These are phyloP conservation scores for Blastobotrys terrestris DNA, from an alignment of 805 yeast species.

Conservation along the genomic window DNA sequence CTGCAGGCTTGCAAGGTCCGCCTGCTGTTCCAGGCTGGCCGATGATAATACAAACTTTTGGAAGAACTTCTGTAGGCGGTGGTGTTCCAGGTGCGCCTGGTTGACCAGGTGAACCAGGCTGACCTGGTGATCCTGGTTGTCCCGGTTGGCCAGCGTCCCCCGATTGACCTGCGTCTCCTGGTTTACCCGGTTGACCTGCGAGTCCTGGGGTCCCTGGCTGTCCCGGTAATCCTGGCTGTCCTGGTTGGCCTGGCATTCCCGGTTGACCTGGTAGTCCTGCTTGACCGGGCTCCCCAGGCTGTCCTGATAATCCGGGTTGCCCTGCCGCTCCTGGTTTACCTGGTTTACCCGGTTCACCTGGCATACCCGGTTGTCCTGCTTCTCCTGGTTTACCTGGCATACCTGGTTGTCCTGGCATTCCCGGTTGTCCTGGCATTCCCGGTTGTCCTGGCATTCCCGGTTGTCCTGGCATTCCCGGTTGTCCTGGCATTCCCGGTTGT, in stretches of 20 bases:
- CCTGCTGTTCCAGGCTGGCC: neutral
- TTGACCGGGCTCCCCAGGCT: neutral
- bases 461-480: conserved; percentile 4
- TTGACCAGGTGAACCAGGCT: neutral
- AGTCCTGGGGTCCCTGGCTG: too few relatives aligned
- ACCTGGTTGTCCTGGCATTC: neutral
- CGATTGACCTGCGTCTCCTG: neutral
- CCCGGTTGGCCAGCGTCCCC: neutral
- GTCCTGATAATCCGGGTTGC: neutral
- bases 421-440: neutral
- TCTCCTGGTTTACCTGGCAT: neutral
- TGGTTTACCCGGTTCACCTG: neutral
- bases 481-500: conserved; percentile 3
- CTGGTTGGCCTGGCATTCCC: neutral
- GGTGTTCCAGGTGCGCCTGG: neutral
- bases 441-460: neutral
- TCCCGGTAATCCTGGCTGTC: neutral
- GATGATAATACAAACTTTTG: too few relatives aligned
- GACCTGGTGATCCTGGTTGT: neutral
- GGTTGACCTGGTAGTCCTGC: neutral
- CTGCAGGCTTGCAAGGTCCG: neutral
- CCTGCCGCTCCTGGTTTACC: neutral
- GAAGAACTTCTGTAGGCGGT: too few relatives aligned
- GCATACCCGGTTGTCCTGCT: neutral
- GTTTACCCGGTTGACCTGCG: neutral